Evolutionary conservation across 352 stramenopile genomes (phyloP), one percentile per base, ranked within the genome.

Genomic region (Phytopythium helicoides): DNA sequence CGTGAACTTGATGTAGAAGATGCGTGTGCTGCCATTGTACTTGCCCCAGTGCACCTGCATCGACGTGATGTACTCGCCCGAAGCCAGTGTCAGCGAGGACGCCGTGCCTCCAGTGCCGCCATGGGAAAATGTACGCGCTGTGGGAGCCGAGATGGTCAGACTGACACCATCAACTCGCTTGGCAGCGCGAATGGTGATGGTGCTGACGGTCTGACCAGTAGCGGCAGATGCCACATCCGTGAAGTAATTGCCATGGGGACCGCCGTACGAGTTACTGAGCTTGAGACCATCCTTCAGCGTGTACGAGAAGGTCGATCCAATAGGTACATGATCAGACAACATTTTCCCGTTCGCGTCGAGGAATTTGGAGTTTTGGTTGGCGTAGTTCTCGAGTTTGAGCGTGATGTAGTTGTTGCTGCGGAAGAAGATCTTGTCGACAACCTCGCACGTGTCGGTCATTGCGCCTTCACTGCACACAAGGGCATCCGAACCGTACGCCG

Each of bases 391-490:
- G 7, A 77, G 54, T 12, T 54, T 71, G 49, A 81, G 60, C 9
- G 48, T 68, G 38, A 81, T 58, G 36, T 66, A 56, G 46, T 84
- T 78, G 62, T 71, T 77, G 46, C 73, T 60, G 18, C 73, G 73
- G 58, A 69, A 84, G 52, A 84, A 62, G 58, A 84, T 78, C 64
- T 84, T 84, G 67, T 81, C 73, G 14, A 84, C 73, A 47, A 81
- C 69, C 34, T 84, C 73, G 40, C 73, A 84, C 36, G 62, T 50
- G 46, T 78, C 64, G 15, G 60, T 69, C 41, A 73, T 69, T 34
- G 62, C 65, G 5, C 47, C 58, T 3, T 58, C 53, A 6, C 66
- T 59, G 23, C 73, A 83, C 42, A 60, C 54, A 16, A 83, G 50
- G 15, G 73, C 69, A 9, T 66, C 56, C 0, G 64, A 62, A 11